Base-by-base conservation (phyloP, 1,284 basidiomycete species). In the Cryptococcus depauperatus region DNA sequence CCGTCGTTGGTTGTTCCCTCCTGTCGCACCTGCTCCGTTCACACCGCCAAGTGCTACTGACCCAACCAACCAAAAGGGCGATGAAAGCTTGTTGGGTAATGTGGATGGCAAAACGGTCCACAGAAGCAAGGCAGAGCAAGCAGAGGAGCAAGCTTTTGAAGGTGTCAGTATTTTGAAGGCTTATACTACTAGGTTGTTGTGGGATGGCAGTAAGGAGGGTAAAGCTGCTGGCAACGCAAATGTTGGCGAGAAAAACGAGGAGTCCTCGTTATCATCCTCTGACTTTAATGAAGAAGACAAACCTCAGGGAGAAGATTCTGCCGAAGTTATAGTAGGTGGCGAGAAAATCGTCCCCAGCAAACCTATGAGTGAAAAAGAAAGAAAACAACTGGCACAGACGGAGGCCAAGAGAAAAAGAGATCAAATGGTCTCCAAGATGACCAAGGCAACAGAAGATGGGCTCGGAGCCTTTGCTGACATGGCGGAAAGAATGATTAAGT, bases 1-100 rank as follows among this genome's bases (percentile, higher is more conserved):
- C 2, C 66, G 78, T 37, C 47, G 59, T 13, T 51, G 66, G 26
- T 66, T 79, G 26, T 80, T 80, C 66, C 78, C 77, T 4, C 72
- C 74, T n/a, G 74, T 64, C 7, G 45, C 61, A 3, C 70, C 70
- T n/a, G 59, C 68, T 16, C 57, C 61, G 1, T 69, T 68, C 39
- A 59, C 58, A 5, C 68, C 70, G 9, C 64, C 64, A 8, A 71
- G 69, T 13, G 70, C 69, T 3, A 71, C 71, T 4, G 71, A 72
- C 47, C 72, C 72, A 5, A 66, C 58, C 16, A 71, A 73, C 50
- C 52, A 61, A 41, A 58, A 57, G 32, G 73, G 71, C 13, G 72
- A 73, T 56, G 68, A 73, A 47, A 70, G 66, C 37, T 42, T 71
- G 14, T 44, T 74, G 16, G 68, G 64, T 0, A 65, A 57, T 14